These are phyloP conservation scores for Pterocarpus santalinus DNA, from an alignment of 306 rosid species.

Conservation along the genomic window DNA sequence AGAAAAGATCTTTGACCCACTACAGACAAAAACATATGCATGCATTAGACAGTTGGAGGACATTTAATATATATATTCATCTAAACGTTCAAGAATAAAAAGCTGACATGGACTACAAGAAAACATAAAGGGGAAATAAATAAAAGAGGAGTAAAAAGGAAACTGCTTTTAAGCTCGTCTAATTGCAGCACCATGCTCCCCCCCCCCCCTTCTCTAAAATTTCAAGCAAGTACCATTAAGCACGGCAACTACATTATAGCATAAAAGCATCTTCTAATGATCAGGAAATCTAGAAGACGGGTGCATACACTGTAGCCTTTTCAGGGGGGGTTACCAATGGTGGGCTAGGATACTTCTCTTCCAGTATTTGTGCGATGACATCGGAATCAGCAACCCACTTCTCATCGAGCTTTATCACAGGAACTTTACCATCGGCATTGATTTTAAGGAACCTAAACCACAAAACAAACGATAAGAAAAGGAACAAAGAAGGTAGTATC, in stretches of 20 bases:
- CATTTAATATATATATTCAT: not conserved
- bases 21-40: constrained; percentile 43
- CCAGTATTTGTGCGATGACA: constrained; percentile 77
- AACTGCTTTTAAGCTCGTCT: not conserved
- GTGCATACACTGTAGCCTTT: constrained; percentile 79
- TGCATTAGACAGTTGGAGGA: constrained; percentile 2
- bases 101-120: not conserved
- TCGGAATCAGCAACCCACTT: constrained; percentile 96
- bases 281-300: constrained; percentile 34
- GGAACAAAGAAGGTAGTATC: constrained; percentile 6
- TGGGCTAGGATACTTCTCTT: constrained; percentile 91
- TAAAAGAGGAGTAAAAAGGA: constrained; percentile 5
- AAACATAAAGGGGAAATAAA: not conserved
- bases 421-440: constrained; percentile 86
- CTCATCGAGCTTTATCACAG: constrained; percentile 77
- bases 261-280: constrained; percentile 8
- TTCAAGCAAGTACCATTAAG: constrained; percentile 22
- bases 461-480: constrained; percentile 38
- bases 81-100: constrained; percentile 12
- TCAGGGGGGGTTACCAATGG: constrained; percentile 81
- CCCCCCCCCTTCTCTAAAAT: not conserved
- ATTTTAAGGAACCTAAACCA: constrained; percentile 77
- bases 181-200: not conserved
- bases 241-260: not conserved
- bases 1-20: constrained; percentile 93